Percentiles rank a stretch among this genome's conserved stretches.
phyloP scores from a whole-genome alignment of 257 asterid species.

The Solanum bulbocastanum region DNA sequence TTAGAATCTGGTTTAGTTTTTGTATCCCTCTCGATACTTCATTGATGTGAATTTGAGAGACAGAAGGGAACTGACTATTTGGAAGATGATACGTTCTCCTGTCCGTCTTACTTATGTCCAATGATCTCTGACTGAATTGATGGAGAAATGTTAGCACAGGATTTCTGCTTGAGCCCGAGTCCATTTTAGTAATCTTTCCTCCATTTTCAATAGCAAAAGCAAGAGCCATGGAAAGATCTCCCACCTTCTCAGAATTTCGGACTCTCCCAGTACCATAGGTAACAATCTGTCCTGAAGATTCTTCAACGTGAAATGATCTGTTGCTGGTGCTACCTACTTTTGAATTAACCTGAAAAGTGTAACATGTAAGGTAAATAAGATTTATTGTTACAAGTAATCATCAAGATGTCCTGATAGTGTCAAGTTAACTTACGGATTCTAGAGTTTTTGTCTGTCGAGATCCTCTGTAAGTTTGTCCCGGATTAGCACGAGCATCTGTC shows the following conservation, averaged over 20 bases:
- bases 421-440: conserved; percentile 48
- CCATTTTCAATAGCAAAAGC: conserved; percentile 61
- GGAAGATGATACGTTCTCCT: conserved; percentile 10
- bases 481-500: conserved; percentile 39
- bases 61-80: conserved; percentile 16
- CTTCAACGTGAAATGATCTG: conserved; percentile 24
- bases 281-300: conserved; percentile 56
- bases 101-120: conserved; percentile 26
- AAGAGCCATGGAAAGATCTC: conserved; percentile 54
- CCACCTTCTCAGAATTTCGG: conserved; percentile 28
- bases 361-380: neutral
- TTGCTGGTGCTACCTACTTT: conserved; percentile 20
- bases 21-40: conserved; percentile 79
- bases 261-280: conserved; percentile 33
- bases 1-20: conserved; percentile 60
- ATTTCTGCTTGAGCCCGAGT: conserved; percentile 29
- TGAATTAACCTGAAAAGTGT: conserved; percentile 35
- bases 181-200: conserved; percentile 34
- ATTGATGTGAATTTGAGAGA: conserved; percentile 49
- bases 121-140: conserved; percentile 48
- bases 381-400: neutral
- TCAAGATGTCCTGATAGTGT: neutral
- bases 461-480: conserved; percentile 40
- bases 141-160: conserved; percentile 58
- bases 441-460: conserved; percentile 33